phyloP scores from a whole-genome alignment of 2,329 filamentous ascomycete genomes.

The Sclerotiophoma versabilis region DNA sequence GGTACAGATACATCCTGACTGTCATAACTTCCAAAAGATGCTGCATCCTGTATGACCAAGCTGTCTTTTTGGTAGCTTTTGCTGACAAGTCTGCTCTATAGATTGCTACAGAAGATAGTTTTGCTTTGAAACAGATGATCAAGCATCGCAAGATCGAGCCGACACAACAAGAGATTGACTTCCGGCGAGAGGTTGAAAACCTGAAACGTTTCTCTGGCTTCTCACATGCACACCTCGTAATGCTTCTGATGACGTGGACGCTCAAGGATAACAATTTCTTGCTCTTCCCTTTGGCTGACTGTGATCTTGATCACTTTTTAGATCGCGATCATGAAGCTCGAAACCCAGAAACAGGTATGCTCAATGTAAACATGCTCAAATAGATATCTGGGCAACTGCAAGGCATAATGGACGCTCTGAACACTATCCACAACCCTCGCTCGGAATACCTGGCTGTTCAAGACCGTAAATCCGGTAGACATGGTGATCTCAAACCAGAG shows the following conservation, averaged over 20 bases:
- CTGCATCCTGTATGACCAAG: neutral
- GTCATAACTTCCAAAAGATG: neutral
- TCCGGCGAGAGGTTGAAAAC: conserved; percentile 2
- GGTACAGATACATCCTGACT: neutral
- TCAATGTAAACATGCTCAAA: neutral
- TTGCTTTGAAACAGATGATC: neutral
- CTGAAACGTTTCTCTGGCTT: conserved; percentile 18
- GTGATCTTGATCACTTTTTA: conserved; percentile 20
- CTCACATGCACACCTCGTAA: conserved; percentile 21
- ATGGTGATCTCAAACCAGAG: conserved; percentile 18
- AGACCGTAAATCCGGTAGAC: neutral
- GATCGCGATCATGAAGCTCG: neutral
- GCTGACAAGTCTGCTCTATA: neutral
- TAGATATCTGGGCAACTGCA: conserved; percentile 25
- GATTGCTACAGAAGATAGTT: neutral
- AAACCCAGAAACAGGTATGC: no score
- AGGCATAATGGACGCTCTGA: conserved; percentile 15
- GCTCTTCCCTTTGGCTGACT: conserved; percentile 21
- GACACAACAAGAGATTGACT: neutral
- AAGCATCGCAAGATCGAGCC: no score
- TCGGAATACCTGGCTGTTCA: neutral
- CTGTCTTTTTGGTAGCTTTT: neutral
- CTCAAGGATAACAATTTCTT: conserved; percentile 3
- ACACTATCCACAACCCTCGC: conserved; percentile 18
- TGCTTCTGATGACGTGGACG: conserved; percentile 22